Conservation (phyloP, 1,284 basidiomycete species). For the Sporisorium scitamineum region DNA sequence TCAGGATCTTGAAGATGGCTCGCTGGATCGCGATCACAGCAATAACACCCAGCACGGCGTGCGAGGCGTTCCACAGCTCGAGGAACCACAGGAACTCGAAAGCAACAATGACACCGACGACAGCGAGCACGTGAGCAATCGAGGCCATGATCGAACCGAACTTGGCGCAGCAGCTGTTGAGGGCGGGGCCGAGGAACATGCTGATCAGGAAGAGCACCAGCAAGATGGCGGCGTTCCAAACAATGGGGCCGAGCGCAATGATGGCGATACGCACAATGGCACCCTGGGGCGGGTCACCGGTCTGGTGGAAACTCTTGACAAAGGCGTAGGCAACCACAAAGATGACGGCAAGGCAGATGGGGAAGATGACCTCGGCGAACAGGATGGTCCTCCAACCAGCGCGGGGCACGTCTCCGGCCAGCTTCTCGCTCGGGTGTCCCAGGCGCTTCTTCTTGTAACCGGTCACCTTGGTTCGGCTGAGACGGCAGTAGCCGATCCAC, state of each 20-base stretch:
- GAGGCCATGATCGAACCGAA: constrained; percentile 69
- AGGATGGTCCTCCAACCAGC: constrained; percentile 68
- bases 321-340: constrained; percentile 68
- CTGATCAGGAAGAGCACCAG: constrained; percentile 88
- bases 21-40: constrained; percentile 69
- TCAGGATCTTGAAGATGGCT: constrained; percentile 69
- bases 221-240: constrained; percentile 91
- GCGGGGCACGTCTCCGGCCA: constrained; percentile 67
- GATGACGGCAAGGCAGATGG: constrained; percentile 66
- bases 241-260: constrained; percentile 91
- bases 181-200: constrained; percentile 89
- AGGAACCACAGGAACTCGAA: constrained; percentile 82
- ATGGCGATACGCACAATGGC: constrained; percentile 92
- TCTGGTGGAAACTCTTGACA: constrained; percentile 67
- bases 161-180: constrained; percentile 76
- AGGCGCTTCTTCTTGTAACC: constrained; percentile 70
- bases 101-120: constrained; percentile 64
- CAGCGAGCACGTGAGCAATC: constrained; percentile 66
- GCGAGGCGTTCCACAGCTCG: constrained; percentile 89
- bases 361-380: constrained; percentile 65
- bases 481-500: constrained; percentile 70
- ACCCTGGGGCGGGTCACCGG: constrained; percentile 71
- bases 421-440: constrained; percentile 69
- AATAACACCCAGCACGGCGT: constrained; percentile 76
- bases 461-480: constrained; percentile 68